phyloP scores from a whole-genome alignment of 2,329 filamentous ascomycete genomes.

The Arthrinium puccinioides region DNA sequence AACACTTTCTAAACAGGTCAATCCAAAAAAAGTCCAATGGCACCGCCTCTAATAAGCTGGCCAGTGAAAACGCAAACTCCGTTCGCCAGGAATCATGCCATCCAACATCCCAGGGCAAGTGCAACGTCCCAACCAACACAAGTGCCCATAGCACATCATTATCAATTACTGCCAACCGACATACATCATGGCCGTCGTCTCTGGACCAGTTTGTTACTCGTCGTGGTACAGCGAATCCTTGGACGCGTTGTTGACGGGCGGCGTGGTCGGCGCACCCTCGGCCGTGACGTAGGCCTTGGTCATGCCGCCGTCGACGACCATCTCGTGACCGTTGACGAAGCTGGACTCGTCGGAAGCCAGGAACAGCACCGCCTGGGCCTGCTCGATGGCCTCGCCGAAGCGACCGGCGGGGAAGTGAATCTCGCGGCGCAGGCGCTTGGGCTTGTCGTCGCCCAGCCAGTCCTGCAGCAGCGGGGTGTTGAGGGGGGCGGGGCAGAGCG shows the following conservation, averaged over 20 bases:
- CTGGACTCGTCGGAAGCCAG: conserved; percentile 80
- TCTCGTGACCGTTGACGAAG: conserved; percentile 87
- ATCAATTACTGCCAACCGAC: too few species aligned
- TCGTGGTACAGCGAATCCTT: conserved; percentile 34
- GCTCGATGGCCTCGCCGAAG: conserved; percentile 90
- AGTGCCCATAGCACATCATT: too few species aligned
- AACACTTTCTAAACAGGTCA: too few species aligned
- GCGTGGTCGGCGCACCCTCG: conserved; percentile 47
- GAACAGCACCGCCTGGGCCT: conserved; percentile 84
- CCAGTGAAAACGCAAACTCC: too few species aligned
- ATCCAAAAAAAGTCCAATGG: too few species aligned
- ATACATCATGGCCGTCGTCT: too few species aligned
- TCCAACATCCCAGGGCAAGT: too few species aligned
- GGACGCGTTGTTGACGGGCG: conserved; percentile 54
- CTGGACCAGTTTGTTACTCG: too few species aligned
- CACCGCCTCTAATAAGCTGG: too few species aligned
- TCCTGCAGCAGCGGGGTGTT: conserved; percentile 91
- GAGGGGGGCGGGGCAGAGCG: conserved; percentile 80
- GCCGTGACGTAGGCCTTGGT: conserved; percentile 79
- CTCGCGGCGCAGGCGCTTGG: conserved; percentile 76
- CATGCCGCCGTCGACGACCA: conserved; percentile 94
- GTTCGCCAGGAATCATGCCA: too few species aligned
- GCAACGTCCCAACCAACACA: too few species aligned
- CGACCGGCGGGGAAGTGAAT: conserved; percentile 83
- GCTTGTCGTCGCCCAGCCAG: conserved; percentile 81